Conservation (phyloP, 192 early-diverging fungal genomes). For the Linderina pennispora region DNA sequence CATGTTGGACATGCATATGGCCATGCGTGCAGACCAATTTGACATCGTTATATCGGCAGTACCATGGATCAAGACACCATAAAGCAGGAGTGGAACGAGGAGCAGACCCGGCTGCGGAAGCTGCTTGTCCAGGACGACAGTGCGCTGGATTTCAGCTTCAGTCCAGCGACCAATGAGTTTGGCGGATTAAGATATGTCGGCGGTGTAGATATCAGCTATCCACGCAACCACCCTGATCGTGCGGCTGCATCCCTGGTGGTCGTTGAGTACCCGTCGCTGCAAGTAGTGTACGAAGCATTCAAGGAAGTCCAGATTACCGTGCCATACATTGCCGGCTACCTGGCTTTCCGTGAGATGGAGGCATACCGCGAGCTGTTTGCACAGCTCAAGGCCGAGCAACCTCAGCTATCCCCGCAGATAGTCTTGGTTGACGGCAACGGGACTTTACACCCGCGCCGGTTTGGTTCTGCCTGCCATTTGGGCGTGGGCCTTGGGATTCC, state of each 20-base stretch:
- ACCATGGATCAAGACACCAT: too few relatives aligned
- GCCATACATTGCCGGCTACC: slow-evolving; percentile 85
- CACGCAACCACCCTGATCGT: slow-evolving; percentile 39
- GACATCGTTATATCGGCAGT: too few relatives aligned
- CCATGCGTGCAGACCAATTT: too few relatives aligned
- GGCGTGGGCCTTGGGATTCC: slow-evolving; percentile 68
- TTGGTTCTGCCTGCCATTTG: slow-evolving; percentile 83
- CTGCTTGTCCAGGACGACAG: too few relatives aligned
- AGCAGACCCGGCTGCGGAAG: not conserved
- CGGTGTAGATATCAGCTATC: slow-evolving; percentile 76
- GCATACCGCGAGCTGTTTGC: slow-evolving; percentile 55
- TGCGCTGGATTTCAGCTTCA: not conserved
- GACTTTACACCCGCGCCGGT: slow-evolving; percentile 75
- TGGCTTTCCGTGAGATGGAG: slow-evolving; percentile 85
- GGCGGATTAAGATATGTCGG: slow-evolving; percentile 53
- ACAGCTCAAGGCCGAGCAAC: slow-evolving; percentile 39
- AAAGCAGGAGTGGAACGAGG: too few relatives aligned
- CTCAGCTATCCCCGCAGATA: slow-evolving; percentile 66
- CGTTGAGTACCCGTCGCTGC: slow-evolving; percentile 58
- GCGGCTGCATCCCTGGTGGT: slow-evolving; percentile 75
- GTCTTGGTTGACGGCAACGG: slow-evolving; percentile 89
- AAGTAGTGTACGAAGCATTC: slow-evolving; percentile 61
- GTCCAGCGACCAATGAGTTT: not conserved
- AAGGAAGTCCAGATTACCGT: slow-evolving; percentile 52
- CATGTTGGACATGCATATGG: too few relatives aligned